Evolutionary conservation across 257 asterid species (phyloP), one percentile per base, ranked within the genome.

Genomic region (Cruciata laevipes): DNA sequence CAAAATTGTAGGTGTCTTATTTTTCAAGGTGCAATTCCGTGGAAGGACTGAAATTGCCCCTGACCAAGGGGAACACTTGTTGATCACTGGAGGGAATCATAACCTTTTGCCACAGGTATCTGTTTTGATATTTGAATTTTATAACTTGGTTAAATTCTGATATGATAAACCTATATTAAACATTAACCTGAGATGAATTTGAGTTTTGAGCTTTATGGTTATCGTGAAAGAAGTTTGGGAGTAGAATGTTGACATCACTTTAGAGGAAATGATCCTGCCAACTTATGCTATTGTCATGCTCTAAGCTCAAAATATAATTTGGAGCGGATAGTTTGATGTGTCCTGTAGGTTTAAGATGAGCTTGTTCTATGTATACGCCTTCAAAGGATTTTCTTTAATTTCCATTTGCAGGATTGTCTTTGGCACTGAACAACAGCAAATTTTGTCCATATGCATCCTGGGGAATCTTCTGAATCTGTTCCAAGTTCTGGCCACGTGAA

Each of bases 21-120:
- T 69, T 58, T 42, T 69, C 63, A 71, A 88, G 96, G 95, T 95
- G 35, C 99, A 94, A 76, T 76, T 94, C 71, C 99, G 96, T 67
- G 99, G 92, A 78, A 88, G 99, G 81, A 76, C 99, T 77, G 97
- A 93, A 86, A 90, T 94, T 80, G 89, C 95, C 52, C 98, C 98
- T 68, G 99, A 94, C 76, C 96, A 85, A 80, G 85, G 99, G 80
- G 99, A 94, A 83, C 89, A 90, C 83, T 94, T 78, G 81, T 84
- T 94, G 82, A 93, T 87, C 62, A 27, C 88, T 72, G 96, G 95
- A 68, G 99, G 92, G 73, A 91, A 76, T 61, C 83, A 71, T 37
- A 78, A 85, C 69, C 89, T 87, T 74, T 74, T 90, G 79, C 95
- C 87, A 85, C 98, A 88, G 98, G 98, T 90, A 61, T 59, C 60